Base-by-base conservation (phyloP, 1,284 basidiomycete species). In the Cryptococcus hybrid region DNA sequence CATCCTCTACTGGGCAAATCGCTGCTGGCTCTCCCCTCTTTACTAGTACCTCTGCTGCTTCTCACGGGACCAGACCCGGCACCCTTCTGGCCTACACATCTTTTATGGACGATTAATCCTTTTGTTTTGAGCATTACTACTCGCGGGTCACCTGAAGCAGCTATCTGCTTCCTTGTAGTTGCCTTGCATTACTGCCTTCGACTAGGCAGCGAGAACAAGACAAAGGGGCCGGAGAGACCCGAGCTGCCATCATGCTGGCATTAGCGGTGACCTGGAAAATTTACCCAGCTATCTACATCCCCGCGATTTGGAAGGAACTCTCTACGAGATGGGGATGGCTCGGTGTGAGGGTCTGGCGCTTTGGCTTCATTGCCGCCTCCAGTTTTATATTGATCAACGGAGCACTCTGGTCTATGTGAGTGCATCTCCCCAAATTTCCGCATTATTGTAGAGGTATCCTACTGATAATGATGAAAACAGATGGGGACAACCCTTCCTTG, bases 51-150 rank as follows among this genome's bases (percentile, higher is more conserved):
- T 0, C 63, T 86, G 9, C 78, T 98, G 49, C 88, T 98, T 62
- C 85, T 91, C 73, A 50, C 50, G 1, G 50, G 55, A 9, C 59
- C 65, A 18, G 30, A 37, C 12, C 46, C 58, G 12, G 46, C 60
- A 15, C 51, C 52, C 8, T 69, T 64, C 49, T 67, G 63, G 65
- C 60, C 59, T 9, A 66, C 64, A 1, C 75, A 78, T 49, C 69
- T 86, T 3, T 84, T 96, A 64, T 85, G 84, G 84, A 86, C 97
- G 2, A 82, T 98, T 59, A 98, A 95, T 76, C 95, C 95, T 0
- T 84, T 99, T 68, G 89, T 95, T 1, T 90, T 96, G 69, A 90
- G 92, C 64, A 98, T 99, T 66, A 94, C 93, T 0, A 99, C 95
- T 0, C 86, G 95, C 7, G 96, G 95, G 2, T 96, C 92, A 2